phyloP scores from a whole-genome alignment of 345 rosid species.

The Acer saccharum region DNA sequence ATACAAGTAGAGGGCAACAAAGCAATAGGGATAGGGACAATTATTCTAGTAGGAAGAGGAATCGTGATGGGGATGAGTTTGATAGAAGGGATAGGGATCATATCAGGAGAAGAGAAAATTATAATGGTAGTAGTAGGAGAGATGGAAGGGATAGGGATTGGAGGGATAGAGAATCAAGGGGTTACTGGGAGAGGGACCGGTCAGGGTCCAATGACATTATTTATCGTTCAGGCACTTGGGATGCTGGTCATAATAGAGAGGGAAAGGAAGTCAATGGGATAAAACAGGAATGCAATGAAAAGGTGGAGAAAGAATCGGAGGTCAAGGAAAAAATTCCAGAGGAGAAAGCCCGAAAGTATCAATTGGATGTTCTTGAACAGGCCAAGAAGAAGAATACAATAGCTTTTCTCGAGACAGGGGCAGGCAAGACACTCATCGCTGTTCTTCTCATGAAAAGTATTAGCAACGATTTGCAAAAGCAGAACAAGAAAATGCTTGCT shows the following conservation, averaged over 20 bases:
- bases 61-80: slow-evolving; percentile 58
- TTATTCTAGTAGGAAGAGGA: slow-evolving; percentile 53
- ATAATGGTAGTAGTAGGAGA: slow-evolving; percentile 46
- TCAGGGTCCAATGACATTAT: slow-evolving; percentile 70
- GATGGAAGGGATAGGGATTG: slow-evolving; percentile 60
- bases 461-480: slow-evolving; percentile 53
- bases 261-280: slow-evolving; percentile 45
- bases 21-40: slow-evolving; percentile 59
- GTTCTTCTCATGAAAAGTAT: slow-evolving; percentile 86
- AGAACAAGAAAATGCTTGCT: slow-evolving; percentile 78
- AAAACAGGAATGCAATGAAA: slow-evolving; percentile 43
- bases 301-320: slow-evolving; percentile 53
- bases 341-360: slow-evolving; percentile 91
- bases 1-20: slow-evolving; percentile 42
- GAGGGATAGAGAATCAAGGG: slow-evolving; percentile 68
- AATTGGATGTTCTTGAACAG: slow-evolving; percentile 95
- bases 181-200: slow-evolving; percentile 97
- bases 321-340: slow-evolving; percentile 71
- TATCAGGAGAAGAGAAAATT: slow-evolving; percentile 56
- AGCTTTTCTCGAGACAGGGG: slow-evolving; percentile 98
- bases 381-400: slow-evolving; percentile 90
- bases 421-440: slow-evolving; percentile 97
- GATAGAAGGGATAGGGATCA: slow-evolving; percentile 62
- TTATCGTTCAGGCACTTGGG: slow-evolving; percentile 82
- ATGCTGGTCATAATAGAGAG: slow-evolving; percentile 58